Evolutionary conservation across 495 filamentous ascomycete species (phyloP).

Genomic region (Aspergillus steynii): DNA sequence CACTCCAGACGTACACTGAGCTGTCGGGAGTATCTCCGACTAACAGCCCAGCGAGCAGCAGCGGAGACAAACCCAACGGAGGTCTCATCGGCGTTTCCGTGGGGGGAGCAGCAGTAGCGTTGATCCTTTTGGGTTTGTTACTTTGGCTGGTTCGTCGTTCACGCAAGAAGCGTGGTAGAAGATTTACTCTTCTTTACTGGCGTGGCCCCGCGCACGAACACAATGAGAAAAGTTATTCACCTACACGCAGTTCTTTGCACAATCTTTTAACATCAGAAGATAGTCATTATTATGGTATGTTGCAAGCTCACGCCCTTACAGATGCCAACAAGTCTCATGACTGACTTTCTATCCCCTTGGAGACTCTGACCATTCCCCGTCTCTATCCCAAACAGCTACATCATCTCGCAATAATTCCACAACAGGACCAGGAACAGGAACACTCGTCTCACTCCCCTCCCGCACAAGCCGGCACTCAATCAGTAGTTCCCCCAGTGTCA

Average conservation of each 20-base stretch:
- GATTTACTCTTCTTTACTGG: slow-evolving; percentile 19
- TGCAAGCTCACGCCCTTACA: neutral
- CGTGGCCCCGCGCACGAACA: slow-evolving; percentile 1
- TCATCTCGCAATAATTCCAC: neutral
- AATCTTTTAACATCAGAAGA: neutral
- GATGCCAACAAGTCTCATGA: neutral
- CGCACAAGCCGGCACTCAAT: neutral
- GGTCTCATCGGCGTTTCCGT: slow-evolving; percentile 33
- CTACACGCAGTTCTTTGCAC: neutral
- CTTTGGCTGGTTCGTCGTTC: slow-evolving; percentile 23
- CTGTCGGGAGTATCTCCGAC: neutral
- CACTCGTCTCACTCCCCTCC: neutral
- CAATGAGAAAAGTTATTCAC: neutral
- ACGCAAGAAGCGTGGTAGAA: slow-evolving; percentile 21
- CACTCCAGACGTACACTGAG: neutral
- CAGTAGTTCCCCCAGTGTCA: neutral
- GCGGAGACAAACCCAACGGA: slow-evolving; percentile 5
- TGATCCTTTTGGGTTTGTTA: slow-evolving; percentile 23
- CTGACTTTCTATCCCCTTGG: neutral
- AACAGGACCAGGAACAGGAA: neutral
- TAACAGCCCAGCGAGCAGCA: slow-evolving; percentile 2
- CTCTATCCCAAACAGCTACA: neutral
- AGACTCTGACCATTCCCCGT: neutral
- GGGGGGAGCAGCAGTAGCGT: slow-evolving; percentile 21
- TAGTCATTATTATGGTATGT: neutral